phyloP scores from a whole-genome alignment of 2,329 filamentous ascomycete genomes.

The Alternaria longipes region DNA sequence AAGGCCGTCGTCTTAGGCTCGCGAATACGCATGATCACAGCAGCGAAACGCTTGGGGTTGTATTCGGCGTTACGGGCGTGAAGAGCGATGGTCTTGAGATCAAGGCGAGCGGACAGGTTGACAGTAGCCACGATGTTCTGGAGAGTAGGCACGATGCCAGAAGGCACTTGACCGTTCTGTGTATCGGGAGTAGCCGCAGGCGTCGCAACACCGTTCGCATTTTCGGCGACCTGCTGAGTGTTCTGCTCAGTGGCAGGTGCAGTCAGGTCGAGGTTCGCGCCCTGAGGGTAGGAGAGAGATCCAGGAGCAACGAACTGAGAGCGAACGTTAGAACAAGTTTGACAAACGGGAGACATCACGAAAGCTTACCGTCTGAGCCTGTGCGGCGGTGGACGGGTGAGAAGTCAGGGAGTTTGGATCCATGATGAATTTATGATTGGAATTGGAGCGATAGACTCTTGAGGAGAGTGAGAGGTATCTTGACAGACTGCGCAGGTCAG shows the following conservation, averaged over 20 bases:
- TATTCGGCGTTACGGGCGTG: constrained; percentile 99
- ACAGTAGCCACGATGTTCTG: constrained; percentile 96
- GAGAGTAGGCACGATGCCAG: constrained; percentile 67
- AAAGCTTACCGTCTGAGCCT: constrained; percentile 77
- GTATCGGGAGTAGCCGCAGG: constrained; percentile 88
- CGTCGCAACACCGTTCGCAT: constrained; percentile 77
- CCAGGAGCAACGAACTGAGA: constrained; percentile 79
- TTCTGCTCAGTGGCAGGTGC: constrained; percentile 79
- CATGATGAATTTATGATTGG: constrained; percentile 66
- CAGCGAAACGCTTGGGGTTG: constrained; percentile 99
- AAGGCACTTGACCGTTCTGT: constrained; percentile 70
- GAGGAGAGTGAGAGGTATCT: constrained; percentile 38
- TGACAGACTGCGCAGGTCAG: constrained; percentile 50
- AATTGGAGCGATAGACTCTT: constrained; percentile 40
- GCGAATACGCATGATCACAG: constrained; percentile 99
- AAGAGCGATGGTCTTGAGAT: constrained; percentile 98
- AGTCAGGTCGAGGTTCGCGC: constrained; percentile 79
- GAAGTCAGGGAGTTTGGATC: constrained; percentile 79
- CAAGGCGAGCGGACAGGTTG: constrained; percentile 98
- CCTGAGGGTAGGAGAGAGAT: constrained; percentile 87
- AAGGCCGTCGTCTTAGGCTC: constrained; percentile 98
- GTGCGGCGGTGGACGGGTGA: constrained; percentile 87
- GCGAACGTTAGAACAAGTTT: constrained; percentile 34
- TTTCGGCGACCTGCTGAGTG: constrained; percentile 60
- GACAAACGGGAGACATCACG: constrained; percentile 31